These are phyloP conservation scores for Triticum timopheevii DNA, from an alignment of 176 grass and related monocot species.

Conservation along the genomic window DNA sequence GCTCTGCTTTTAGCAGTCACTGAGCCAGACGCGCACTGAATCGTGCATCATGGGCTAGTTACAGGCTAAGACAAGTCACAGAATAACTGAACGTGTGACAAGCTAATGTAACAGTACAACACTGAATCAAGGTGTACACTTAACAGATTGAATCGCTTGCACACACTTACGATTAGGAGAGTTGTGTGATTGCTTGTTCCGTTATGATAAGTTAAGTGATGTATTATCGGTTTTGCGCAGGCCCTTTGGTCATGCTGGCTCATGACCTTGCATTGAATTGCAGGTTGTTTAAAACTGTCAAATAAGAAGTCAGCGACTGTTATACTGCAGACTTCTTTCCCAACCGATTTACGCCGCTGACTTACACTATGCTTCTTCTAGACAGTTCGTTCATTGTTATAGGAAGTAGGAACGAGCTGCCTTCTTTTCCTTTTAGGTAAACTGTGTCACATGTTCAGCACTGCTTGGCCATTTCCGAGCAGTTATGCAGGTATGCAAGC, in stretches of 20 bases:
- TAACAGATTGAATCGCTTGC: not conserved
- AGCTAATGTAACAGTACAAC: no score
- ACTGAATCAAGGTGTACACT: no score
- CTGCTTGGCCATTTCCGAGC: not conserved
- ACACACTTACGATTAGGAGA: not conserved
- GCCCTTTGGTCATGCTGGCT: not conserved
- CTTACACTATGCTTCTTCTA: not conserved
- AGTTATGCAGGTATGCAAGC: not conserved
- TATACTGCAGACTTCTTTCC: not conserved
- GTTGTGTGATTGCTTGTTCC: not conserved
- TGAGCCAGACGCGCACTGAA: no score
- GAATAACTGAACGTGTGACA: no score
- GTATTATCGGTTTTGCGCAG: not conserved
- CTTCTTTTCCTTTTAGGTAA: not conserved
- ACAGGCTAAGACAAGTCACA: no score
- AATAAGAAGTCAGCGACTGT: not conserved
- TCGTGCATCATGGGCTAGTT: no score
- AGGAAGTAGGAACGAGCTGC: not conserved
- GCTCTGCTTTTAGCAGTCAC: no score
- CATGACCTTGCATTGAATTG: not conserved
- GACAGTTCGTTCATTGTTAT: not conserved
- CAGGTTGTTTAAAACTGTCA: not conserved
- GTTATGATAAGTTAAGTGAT: no score
- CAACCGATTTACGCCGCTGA: no score
- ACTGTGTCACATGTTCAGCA: not conserved